Percentiles rank a stretch among this genome's conserved stretches.
Conservation (phyloP, 2,329 filamentous ascomycete genomes). For the Colletotrichum sp. region DNA sequence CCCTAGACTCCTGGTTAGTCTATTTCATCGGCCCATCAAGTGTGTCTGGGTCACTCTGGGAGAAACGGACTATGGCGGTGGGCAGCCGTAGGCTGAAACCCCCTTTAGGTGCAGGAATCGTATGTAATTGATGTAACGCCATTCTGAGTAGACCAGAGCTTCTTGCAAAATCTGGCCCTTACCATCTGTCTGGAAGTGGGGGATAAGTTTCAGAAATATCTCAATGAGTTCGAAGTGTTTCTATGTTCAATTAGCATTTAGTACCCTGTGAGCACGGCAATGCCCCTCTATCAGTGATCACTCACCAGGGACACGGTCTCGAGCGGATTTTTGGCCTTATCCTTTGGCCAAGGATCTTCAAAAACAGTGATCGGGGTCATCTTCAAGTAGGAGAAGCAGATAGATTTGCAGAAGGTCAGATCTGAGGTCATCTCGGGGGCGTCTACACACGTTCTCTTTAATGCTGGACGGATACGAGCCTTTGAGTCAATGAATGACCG, state of each 20-base stretch:
- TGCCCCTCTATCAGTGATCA: background rate
- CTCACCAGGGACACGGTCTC: background rate
- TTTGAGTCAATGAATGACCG: background rate
- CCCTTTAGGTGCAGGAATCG: slow-evolving; percentile 17
- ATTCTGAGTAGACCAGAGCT: slow-evolving; percentile 21
- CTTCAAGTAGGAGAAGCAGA: background rate
- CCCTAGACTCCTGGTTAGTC: background rate
- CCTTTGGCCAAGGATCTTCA: background rate
- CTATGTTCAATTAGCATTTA: background rate
- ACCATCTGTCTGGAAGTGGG: slow-evolving; percentile 8
- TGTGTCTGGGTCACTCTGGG: background rate
- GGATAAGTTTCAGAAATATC: slow-evolving; percentile 20
- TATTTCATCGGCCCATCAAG: background rate
- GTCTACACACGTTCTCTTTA: background rate
- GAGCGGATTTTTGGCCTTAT: background rate
- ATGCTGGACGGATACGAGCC: background rate
- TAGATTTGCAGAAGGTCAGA: background rate
- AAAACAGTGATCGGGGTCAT: background rate
- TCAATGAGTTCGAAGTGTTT: slow-evolving; percentile 14
- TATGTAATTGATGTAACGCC: slow-evolving; percentile 23
- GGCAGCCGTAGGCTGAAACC: slow-evolving; percentile 13
- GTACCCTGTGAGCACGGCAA: background rate
- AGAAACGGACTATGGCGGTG: slow-evolving; percentile 18
- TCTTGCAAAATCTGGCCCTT: slow-evolving; percentile 4
- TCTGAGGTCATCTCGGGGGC: background rate